phyloP scores from a whole-genome alignment of 129 eudicot genomes.

The Gnaphalium uliginosum region DNA sequence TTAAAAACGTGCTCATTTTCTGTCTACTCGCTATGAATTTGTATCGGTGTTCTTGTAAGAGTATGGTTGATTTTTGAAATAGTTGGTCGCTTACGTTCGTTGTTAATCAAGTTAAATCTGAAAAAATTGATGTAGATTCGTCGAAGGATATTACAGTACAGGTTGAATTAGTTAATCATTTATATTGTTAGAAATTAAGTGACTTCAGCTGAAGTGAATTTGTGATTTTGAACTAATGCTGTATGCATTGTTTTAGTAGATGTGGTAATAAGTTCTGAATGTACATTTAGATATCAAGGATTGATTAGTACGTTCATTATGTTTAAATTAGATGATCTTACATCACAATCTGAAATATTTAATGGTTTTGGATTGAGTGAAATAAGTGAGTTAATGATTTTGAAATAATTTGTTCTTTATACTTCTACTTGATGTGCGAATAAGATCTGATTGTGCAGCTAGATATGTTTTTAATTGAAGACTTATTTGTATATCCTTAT shows the following conservation, averaged over 20 bases:
- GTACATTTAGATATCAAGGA: background rate
- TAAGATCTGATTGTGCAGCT: conserved; percentile 4
- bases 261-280: background rate
- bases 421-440: background rate
- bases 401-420: background rate
- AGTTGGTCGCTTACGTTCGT: background rate
- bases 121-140: background rate
- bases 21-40: no score
- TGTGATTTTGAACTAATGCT: background rate
- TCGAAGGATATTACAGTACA: background rate
- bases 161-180: background rate
- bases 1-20: no score
- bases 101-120: background rate
- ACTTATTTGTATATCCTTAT: background rate
- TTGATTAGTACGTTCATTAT: background rate
- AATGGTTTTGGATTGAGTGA: background rate
- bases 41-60: no score
- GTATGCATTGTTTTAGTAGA: background rate
- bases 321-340: background rate
- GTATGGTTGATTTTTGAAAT: background rate
- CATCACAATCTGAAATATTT: background rate
- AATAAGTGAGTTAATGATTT: background rate
- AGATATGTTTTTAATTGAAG: background rate
- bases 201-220: background rate
- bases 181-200: background rate